These are phyloP conservation scores for Neopestalotiopsis sp. DNA, from an alignment of 2,329 filamentous ascomycete species.

Conservation along the genomic window DNA sequence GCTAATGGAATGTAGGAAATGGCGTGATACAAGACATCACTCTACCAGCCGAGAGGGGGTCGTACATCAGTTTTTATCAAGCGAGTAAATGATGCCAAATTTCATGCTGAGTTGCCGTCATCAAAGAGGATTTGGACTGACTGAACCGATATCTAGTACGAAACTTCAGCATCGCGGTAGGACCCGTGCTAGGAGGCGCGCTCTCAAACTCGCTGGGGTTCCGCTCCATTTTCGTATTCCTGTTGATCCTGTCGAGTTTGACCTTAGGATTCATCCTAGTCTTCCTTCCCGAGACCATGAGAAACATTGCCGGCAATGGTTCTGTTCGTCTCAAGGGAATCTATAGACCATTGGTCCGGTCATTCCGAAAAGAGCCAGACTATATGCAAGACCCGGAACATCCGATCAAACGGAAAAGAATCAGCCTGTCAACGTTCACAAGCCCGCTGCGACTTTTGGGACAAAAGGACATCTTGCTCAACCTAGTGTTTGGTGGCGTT, in stretches of 20 bases:
- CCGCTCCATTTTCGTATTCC: constrained; percentile 37
- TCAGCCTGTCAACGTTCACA: constrained; percentile 37
- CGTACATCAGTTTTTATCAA: constrained; percentile 37
- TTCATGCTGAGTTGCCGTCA: too few species aligned
- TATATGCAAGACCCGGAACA: constrained; percentile 24
- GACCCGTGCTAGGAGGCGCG: constrained; percentile 38
- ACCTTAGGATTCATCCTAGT: constrained; percentile 29
- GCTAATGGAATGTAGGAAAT: constrained; percentile 25
- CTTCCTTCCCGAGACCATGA: constrained; percentile 35
- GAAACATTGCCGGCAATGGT: constrained; percentile 34
- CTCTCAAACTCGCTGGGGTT: constrained; percentile 35
- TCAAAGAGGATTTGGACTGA: too few species aligned
- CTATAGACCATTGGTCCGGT: constrained; percentile 29
- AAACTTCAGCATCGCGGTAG: constrained; percentile 36
- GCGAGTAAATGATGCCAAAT: constrained; percentile 29
- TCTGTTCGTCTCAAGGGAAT: constrained; percentile 28
- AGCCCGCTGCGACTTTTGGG: constrained; percentile 42
- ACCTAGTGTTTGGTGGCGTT: constrained; percentile 37
- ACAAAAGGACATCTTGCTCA: constrained; percentile 44
- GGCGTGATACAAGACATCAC: constrained; percentile 40
- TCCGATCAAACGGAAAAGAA: constrained; percentile 19
- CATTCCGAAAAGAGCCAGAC: constrained; percentile 19
- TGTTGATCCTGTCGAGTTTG: constrained; percentile 27
- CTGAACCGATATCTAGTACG: constrained; percentile 23
- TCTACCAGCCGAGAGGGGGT: constrained; percentile 32